phyloP scores from a whole-genome alignment of 176 grass and related monocot genomes.

The Puccinellia tenuiflora region DNA sequence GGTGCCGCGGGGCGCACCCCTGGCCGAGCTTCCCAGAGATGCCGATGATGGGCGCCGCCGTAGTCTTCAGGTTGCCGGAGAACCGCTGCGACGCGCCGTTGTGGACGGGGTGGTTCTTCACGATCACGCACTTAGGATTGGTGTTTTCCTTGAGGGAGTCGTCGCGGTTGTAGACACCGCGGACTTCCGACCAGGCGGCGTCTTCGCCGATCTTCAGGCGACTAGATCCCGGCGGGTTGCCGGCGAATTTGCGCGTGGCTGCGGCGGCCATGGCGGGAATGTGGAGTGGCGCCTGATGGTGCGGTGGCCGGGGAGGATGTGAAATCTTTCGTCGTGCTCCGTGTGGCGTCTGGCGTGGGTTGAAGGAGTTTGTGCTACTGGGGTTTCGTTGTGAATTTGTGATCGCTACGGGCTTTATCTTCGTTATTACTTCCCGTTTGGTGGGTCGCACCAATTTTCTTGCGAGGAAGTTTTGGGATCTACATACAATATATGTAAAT shows the following conservation, averaged over 20 bases:
- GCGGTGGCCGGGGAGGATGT: background rate
- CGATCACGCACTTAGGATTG: conserved; percentile 72
- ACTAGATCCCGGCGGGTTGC: conserved; percentile 39
- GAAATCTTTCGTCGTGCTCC: background rate
- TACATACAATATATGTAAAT: too few relatives aligned
- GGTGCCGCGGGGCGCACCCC: conserved; percentile 15
- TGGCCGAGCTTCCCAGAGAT: conserved; percentile 41
- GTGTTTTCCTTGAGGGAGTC: conserved; percentile 90
- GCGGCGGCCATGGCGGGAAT: background rate
- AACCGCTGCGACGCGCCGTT: conserved; percentile 51
- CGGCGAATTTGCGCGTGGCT: background rate
- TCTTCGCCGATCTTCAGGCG: conserved; percentile 35
- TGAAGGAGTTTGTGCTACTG: background rate
- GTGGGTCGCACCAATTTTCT: background rate
- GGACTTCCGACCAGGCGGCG: conserved; percentile 50
- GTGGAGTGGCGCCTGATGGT: background rate
- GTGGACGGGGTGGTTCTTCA: conserved; percentile 12
- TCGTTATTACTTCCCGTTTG: background rate
- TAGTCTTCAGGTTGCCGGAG: conserved; percentile 62
- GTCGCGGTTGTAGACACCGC: conserved; percentile 70
- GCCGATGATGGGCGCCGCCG: conserved; percentile 53
- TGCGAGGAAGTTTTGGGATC: too few relatives aligned
- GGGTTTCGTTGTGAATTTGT: background rate
- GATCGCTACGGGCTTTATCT: background rate
- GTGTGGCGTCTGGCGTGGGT: conserved; percentile 1